Evolutionary conservation across 176 grass and related monocot species (phyloP), one percentile per base, ranked within the genome.

Genomic region (Oryza meridionalis): DNA sequence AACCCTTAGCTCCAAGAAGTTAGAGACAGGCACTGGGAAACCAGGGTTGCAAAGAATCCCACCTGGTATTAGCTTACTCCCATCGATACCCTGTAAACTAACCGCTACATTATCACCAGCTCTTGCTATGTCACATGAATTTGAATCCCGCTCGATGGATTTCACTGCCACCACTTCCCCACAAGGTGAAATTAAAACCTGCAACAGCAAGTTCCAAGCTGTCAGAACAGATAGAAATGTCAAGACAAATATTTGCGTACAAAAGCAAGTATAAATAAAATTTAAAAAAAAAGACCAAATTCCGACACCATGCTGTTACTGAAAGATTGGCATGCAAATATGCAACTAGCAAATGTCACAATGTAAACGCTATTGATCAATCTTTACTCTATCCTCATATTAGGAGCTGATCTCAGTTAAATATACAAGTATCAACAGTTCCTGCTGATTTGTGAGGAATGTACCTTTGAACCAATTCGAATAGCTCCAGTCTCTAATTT

Each of bases 401-500:
- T 70, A 47, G 38, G 11, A 70, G 83, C 26, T 29, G 27, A 78
- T 61, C n/a, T 24, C 59, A 31, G 37, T 73, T 37, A 35, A 86
- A 55, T 68, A 38, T 27, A 49, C 44, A 21, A 58, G 59, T 45
- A 72, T 37, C 46, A 31, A 64, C 38, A 66, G 7, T 67, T 59
- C 72, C 26, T 79, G 45, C 27, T 77, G 25, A 24, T 49, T 59
- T 46, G 13, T 27, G 4, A 61, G 11, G 47, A 81, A 67, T 83
- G 67, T 91, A 97, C 94, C 94, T 97, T 97, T 78, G 91, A 93
- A 85, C 94, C 87, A 88, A 72, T 88, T 85, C 68, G 84, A 82
- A 98, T 90, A 81, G 96, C 93, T 21, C 96, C 96, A 83, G 91
- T 85, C 87, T 98, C 93, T 83, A 98, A 86, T 87, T 98, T 98